Conservation (phyloP, 768 basidiomycete species). For the Boletus bicolor region DNA sequence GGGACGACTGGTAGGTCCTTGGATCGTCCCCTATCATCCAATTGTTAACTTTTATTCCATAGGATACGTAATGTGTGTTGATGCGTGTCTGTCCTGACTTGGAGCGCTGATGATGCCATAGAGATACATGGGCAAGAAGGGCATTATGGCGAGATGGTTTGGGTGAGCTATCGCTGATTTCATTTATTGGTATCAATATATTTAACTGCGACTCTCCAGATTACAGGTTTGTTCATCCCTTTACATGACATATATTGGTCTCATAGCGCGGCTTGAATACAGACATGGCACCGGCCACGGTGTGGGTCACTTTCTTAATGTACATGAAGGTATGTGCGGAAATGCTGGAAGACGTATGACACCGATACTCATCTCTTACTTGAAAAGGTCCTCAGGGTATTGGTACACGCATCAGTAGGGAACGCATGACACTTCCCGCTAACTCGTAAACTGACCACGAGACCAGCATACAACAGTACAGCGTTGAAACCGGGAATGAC, state of each 20-base stretch:
- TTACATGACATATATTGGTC: not conserved
- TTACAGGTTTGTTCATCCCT: conserved; percentile 44
- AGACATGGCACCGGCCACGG: conserved; percentile 95
- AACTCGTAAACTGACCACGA: not conserved
- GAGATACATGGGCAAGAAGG: conserved; percentile 78
- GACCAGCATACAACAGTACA: conserved; percentile 61
- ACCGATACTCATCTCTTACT: conserved; percentile 3
- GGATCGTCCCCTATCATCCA: not conserved
- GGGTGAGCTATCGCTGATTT: conserved; percentile 42
- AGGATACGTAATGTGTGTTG: conserved; percentile 57
- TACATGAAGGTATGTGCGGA: conserved; percentile 63
- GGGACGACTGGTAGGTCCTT: conserved; percentile 63
- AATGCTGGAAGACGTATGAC: not conserved
- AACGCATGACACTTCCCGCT: not conserved
- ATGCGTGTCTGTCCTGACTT: not conserved
- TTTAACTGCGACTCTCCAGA: conserved; percentile 34
- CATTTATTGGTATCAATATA: not conserved
- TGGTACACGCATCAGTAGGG: conserved; percentile 39
- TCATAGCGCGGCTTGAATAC: conserved; percentile 5
- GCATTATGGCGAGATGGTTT: conserved; percentile 85
- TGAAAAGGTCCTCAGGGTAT: conserved; percentile 54
- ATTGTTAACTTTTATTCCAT: not conserved
- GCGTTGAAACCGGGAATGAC: conserved; percentile 84
- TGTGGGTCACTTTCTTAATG: conserved; percentile 91
- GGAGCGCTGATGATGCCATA: conserved; percentile 26